Percentiles rank a stretch among this genome's conserved stretches.
Conservation (phyloP, 75 land plant species). For the Isoetes taiwanensis region DNA sequence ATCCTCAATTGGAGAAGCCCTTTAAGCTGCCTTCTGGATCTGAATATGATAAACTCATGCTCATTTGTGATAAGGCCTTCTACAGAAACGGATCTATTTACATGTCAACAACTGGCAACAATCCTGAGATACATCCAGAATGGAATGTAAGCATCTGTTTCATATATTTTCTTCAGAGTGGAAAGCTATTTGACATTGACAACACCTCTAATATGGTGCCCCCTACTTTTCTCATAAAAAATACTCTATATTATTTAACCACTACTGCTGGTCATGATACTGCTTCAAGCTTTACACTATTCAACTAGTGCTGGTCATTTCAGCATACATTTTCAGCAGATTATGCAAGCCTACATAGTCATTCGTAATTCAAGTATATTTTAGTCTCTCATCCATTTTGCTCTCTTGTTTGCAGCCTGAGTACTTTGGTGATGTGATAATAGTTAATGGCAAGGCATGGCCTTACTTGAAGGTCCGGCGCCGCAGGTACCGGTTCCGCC, state of each 20-base stretch:
- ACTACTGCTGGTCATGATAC: too few relatives aligned
- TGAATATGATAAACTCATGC: conserved; percentile 33
- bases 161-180: neutral
- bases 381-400: too few relatives aligned
- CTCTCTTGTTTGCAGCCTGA: conserved; percentile 23
- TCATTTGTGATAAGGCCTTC: conserved; percentile 51
- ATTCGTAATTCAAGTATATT: too few relatives aligned
- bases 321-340: too few relatives aligned
- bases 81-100: conserved; percentile 41
- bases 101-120: conserved; percentile 46
- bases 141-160: conserved; percentile 31
- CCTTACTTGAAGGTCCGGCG: conserved; percentile 36
- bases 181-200: too few relatives aligned
- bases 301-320: too few relatives aligned
- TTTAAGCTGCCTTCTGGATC: conserved; percentile 34
- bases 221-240: too few relatives aligned
- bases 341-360: too few relatives aligned
- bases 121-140: conserved; percentile 57
- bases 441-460: conserved; percentile 44
- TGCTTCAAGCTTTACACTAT: too few relatives aligned
- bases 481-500: conserved; percentile 59
- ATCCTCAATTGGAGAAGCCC: conserved; percentile 27
- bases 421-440: conserved; percentile 25
- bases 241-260: too few relatives aligned
- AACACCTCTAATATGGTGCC: too few relatives aligned